Percentiles rank a stretch among this genome's conserved stretches.
These are phyloP conservation scores for Hypoxylon sp. DNA, from an alignment of 2,329 filamentous ascomycete species.

Conservation along the genomic window DNA sequence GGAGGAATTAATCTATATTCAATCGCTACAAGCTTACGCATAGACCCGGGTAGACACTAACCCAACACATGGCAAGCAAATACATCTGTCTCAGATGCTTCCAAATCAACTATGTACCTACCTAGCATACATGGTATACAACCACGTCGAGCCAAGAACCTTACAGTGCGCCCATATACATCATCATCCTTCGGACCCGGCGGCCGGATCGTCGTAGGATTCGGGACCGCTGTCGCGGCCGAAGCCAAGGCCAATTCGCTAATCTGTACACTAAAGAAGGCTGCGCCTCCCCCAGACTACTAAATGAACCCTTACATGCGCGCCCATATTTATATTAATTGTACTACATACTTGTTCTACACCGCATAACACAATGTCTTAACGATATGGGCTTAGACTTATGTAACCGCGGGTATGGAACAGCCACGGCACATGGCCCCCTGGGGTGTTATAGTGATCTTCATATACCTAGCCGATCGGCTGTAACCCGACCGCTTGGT, in stretches of 20 bases:
- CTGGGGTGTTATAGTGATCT: neutral
- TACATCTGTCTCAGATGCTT: conserved; percentile 3
- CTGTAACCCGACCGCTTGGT: neutral
- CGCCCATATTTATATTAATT: neutral
- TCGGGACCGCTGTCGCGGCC: neutral
- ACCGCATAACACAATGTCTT: neutral
- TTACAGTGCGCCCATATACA: neutral
- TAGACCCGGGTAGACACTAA: neutral
- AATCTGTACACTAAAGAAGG: neutral
- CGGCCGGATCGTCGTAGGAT: conserved; percentile 19
- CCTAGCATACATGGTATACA: too few relatives aligned
- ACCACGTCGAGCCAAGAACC: neutral
- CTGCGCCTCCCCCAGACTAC: neutral
- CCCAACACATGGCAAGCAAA: too few relatives aligned
- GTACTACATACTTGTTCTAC: neutral
- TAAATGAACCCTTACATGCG: neutral
- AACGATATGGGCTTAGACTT: neutral
- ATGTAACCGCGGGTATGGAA: neutral
- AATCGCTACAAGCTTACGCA: too few relatives aligned
- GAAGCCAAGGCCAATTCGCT: conserved; percentile 5
- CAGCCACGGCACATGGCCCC: neutral
- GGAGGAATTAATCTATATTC: too few relatives aligned
- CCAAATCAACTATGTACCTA: neutral
- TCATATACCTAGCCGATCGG: conserved; percentile 14
- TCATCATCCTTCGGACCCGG: conserved; percentile 16